These are phyloP conservation scores for Pseudocercospora fijiensis DNA, from an alignment of 2,329 filamentous ascomycete species.

Conservation along the genomic window DNA sequence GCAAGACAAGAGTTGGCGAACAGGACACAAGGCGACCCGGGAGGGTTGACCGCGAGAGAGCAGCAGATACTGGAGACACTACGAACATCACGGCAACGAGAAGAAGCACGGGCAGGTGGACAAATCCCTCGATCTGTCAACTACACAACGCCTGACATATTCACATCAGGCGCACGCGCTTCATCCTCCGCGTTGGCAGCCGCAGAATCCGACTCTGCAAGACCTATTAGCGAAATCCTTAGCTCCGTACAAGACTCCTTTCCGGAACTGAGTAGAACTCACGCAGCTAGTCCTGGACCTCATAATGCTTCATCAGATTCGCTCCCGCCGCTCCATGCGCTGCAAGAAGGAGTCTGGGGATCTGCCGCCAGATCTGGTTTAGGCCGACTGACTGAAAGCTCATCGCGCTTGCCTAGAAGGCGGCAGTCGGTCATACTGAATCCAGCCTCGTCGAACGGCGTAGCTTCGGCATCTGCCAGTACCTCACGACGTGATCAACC, in stretches of 20 bases:
- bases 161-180: slow-evolving; percentile 21
- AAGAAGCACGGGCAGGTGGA: slow-evolving; percentile 43
- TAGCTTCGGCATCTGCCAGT: slow-evolving; percentile 11
- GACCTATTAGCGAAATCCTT: slow-evolving; percentile 31
- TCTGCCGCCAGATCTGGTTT: slow-evolving; percentile 16
- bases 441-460: slow-evolving; percentile 22
- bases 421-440: slow-evolving; percentile 45
- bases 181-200: slow-evolving; percentile 19
- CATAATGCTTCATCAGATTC: slow-evolving; percentile 12
- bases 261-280: slow-evolving; percentile 33
- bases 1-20: slow-evolving; percentile 38
- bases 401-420: slow-evolving; percentile 38
- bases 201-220: slow-evolving; percentile 19
- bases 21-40: slow-evolving; percentile 42
- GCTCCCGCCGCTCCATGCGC: slow-evolving; percentile 18
- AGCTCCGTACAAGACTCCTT: slow-evolving; percentile 31
- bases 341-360: slow-evolving; percentile 19
- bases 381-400: slow-evolving; percentile 23
- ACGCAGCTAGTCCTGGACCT: slow-evolving; percentile 22
- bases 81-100: slow-evolving; percentile 44
- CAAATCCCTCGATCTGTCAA: slow-evolving; percentile 44
- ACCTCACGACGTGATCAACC: slow-evolving; percentile 2
- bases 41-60: slow-evolving; percentile 48
- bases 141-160: slow-evolving; percentile 41
- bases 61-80: slow-evolving; percentile 49